phyloP scores from a whole-genome alignment of 352 stramenopile genomes.

The Phytophthora fragariaefolia region DNA sequence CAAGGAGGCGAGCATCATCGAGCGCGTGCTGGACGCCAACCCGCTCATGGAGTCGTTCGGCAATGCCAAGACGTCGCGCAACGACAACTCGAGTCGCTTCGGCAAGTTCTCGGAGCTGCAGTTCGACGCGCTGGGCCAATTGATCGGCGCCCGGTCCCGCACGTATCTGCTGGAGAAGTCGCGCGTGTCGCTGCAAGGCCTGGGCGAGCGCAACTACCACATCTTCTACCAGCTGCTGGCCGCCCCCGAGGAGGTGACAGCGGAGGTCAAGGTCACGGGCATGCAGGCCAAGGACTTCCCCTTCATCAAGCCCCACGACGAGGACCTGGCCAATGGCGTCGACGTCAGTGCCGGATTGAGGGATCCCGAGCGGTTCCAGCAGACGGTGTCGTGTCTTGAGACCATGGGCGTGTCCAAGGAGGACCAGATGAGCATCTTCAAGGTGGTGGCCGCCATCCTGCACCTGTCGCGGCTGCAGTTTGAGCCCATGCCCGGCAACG shows the following conservation, averaged over 20 bases:
- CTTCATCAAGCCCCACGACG: conserved; percentile 63
- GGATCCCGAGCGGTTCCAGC: conserved; percentile 74
- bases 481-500: conserved; percentile 54
- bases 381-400: conserved; percentile 79
- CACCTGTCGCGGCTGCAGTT: conserved; percentile 85
- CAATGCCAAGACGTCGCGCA: conserved; percentile 96
- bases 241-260: conserved; percentile 53
- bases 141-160: conserved; percentile 82
- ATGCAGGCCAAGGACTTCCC: conserved; percentile 83
- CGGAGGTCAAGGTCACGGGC: conserved; percentile 74
- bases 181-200: conserved; percentile 90
- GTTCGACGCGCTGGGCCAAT: conserved; percentile 89
- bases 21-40: conserved; percentile 84
- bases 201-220: conserved; percentile 98
- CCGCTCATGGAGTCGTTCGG: conserved; percentile 95
- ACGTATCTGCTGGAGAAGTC: conserved; percentile 91
- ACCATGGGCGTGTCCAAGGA: conserved; percentile 74
- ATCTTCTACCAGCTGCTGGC: conserved; percentile 98
- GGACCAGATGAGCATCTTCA: conserved; percentile 81
- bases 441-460: conserved; percentile 82
- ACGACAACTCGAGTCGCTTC: conserved; percentile 96
- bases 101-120: conserved; percentile 97
- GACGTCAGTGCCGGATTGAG: conserved; percentile 68
- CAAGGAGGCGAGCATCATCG: conserved; percentile 80
- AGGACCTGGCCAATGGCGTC: conserved; percentile 35